Evolutionary conservation across 768 basidiomycete genomes (phyloP).

Genomic region (Porpolomopsis calyptriformis): DNA sequence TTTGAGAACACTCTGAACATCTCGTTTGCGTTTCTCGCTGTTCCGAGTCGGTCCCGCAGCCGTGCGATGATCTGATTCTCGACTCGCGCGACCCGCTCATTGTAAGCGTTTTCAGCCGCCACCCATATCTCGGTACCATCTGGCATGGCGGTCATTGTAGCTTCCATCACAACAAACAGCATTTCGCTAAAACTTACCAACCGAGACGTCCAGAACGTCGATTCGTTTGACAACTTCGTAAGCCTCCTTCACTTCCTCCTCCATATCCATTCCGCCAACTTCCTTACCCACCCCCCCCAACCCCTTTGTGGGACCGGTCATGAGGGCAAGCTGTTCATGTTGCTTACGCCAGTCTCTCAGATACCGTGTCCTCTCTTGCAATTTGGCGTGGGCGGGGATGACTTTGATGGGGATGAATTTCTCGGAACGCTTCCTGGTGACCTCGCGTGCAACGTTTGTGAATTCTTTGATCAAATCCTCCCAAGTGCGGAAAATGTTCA

Average conservation of each 20-base stretch:
- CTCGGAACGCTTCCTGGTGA: conserved; percentile 80
- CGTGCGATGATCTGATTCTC: conserved; percentile 98
- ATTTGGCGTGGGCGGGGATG: conserved; percentile 76
- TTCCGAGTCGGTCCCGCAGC: conserved; percentile 82
- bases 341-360: conserved; percentile 90
- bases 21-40: conserved; percentile 94
- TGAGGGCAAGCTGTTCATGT: conserved; percentile 93
- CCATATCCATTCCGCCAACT: conserved; percentile 92
- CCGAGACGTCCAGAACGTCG: conserved; percentile 89
- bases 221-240: conserved; percentile 97
- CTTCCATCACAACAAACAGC: conserved; percentile 1
- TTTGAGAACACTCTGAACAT: conserved; percentile 99
- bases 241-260: conserved; percentile 90
- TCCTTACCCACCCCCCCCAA: conserved; percentile 63
- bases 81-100: conserved; percentile 91
- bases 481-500: conserved; percentile 77
- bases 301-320: conserved; percentile 92
- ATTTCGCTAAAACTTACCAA: conserved; percentile 44
- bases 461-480: conserved; percentile 88
- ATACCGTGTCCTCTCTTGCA: conserved; percentile 82
- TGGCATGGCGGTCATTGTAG: conserved; percentile 19
- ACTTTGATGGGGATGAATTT: conserved; percentile 98
- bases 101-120: conserved; percentile 93
- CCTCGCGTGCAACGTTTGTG: conserved; percentile 85
- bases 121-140: conserved; percentile 99